These are phyloP conservation scores for Naganishia albida DNA, from an alignment of 1,284 basidiomycete species.

Conservation along the genomic window DNA sequence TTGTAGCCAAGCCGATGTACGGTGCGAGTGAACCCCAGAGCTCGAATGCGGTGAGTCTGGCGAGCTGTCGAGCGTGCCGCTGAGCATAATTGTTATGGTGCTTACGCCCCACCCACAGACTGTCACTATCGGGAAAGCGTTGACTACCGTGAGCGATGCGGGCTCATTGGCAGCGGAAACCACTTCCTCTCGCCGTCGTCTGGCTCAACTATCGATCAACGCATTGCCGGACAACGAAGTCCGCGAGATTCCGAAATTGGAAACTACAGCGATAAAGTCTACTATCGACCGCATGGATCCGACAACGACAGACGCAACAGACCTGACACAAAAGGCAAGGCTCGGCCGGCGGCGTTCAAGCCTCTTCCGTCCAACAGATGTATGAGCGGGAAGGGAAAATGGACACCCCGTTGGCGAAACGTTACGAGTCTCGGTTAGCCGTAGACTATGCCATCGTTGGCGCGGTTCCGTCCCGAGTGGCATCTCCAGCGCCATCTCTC, in stretches of 20 bases:
- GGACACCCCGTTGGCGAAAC: too few species aligned
- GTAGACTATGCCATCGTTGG: too few species aligned
- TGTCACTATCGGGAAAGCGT: neutral
- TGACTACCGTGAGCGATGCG: too few species aligned
- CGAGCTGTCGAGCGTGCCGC: neutral
- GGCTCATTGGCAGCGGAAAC: neutral
- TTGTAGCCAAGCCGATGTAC: neutral
- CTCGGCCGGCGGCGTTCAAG: constrained; percentile 22
- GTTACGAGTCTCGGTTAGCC: too few species aligned
- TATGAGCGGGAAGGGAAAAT: neutral
- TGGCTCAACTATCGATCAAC: constrained; percentile 22
- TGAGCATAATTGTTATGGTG: neutral
- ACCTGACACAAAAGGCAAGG: constrained; percentile 12
- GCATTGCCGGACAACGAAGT: neutral
- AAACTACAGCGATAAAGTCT: neutral
- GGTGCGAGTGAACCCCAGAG: neutral
- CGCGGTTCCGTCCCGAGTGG: too few species aligned
- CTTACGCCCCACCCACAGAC: neutral
- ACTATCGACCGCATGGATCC: neutral
- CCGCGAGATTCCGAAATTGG: neutral
- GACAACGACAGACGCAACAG: neutral
- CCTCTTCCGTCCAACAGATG: constrained; percentile 15
- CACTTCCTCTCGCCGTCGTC: constrained; percentile 18
- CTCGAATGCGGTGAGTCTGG: neutral
- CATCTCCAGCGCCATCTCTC: too few species aligned